Percentiles rank a stretch among this genome's conserved stretches.
These are phyloP conservation scores for Rhodosporidiobolus sp. DNA, from an alignment of 768 basidiomycete species.

Conservation along the genomic window DNA sequence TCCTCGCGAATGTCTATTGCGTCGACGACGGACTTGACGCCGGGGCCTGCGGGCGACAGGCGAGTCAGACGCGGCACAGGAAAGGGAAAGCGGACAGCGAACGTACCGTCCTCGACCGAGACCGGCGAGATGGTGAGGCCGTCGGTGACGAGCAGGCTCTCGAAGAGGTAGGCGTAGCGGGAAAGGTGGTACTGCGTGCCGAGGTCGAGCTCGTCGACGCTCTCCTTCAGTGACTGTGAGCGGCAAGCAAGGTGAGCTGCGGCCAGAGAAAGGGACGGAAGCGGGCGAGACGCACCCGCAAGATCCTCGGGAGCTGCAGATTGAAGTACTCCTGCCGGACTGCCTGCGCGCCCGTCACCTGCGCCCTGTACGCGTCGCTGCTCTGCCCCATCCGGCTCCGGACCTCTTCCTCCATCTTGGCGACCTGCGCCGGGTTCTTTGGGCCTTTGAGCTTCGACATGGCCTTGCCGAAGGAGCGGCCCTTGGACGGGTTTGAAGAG, in stretches of 20 bases:
- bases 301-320: conserved; percentile 86
- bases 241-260: conserved; percentile 1
- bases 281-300: conserved; percentile 64
- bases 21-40: conserved; percentile 81
- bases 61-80: background rate
- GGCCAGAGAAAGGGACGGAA: background rate
- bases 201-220: conserved; percentile 90
- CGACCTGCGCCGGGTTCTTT: conserved; percentile 58
- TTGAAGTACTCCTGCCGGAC: conserved; percentile 97
- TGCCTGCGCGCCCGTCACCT: conserved; percentile 80
- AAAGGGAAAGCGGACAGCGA: background rate
- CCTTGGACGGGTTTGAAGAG: conserved; percentile 13
- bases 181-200: conserved; percentile 98
- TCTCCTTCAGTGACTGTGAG: conserved; percentile 80
- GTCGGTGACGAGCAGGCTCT: conserved; percentile 83
- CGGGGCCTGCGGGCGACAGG: conserved; percentile 54
- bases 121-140: conserved; percentile 75
- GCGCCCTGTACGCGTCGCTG: conserved; percentile 85
- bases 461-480: conserved; percentile 42
- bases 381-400: conserved; percentile 75
- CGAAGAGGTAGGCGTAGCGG: conserved; percentile 89
- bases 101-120: conserved; percentile 62
- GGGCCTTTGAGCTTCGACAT: conserved; percentile 45
- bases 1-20: conserved; percentile 90
- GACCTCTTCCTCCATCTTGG: conserved; percentile 92